Base-by-base conservation (phyloP, 1,284 basidiomycete species). In the Pulveroboletus ridleyi region DNA sequence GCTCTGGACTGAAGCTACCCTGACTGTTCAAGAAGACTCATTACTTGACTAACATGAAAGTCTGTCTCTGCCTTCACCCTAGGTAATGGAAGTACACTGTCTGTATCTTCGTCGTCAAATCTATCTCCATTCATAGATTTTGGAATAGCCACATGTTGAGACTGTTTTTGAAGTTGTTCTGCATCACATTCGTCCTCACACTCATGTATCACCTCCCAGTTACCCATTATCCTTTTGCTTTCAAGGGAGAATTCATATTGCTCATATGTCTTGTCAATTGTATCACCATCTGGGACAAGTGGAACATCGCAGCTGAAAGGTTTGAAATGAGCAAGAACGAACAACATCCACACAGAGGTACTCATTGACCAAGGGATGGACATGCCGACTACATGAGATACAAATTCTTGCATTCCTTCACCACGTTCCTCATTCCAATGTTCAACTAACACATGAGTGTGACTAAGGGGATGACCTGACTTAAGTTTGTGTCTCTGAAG, bases 311-410 rank as follows among this genome's bases (percentile, higher is more conserved):
- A 46, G 41, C 59, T 62, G 22, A 75, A 77, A 0, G 75, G 73
- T 20, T 74, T 71, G 57, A 77, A 77, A 52, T 75, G 75, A 3
- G 56, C 58, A 2, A 50, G 18, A 2, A 9, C 3, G 56, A 77
- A 77, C 3, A 72, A 6, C 2, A 59, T 5, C 66, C 71, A 76
- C 29, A 29, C 29, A 29, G 29, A 29, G 10, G 41, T 22, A 5
- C 54, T n/a, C 15, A 9, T 46, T 15, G n/a, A 18, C 6, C 63
- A 29, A 5, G 75, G 77, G 22, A 78, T 73, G 1, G 66, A 69
- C 52, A 62, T 70, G 0, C 76, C 76, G 41, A 72, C 54, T 1
- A 75, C 56, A 35, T 63, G 23, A 29, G 74, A 70, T 0, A 73
- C 59, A 53, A 22, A 7, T 18, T 14, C 5, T 11, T 54, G 41